Base-by-base conservation (phyloP, 1,139 yeast species). In the Arxiozyma slooffiae region DNA sequence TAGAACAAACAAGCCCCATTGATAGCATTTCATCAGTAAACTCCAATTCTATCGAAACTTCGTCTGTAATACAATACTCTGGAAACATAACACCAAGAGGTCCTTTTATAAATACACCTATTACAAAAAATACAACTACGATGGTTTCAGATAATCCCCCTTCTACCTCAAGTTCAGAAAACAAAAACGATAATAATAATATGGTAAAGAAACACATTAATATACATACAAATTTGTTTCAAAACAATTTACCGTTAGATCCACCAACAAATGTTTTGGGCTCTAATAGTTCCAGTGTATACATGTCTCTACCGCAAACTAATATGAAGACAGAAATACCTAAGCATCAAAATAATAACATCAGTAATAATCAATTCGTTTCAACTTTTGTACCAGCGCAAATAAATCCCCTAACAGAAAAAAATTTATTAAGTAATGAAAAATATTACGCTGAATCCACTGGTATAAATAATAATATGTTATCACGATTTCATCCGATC, bases 1-100 rank as follows among this genome's bases (percentile, higher is more conserved):
- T 8, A 14, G 47, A 23, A 1, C 11, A 9, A 20, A 39, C 37
- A n/a, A 23, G 41, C n/a, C 23, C 34, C n/a, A 41, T 37, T 38
- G 34, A 22, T 37, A 20, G 17, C 20, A 38, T 17, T 4, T 26
- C 26, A 21, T 18, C 45, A 6, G 34, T 38, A 23, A 38, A n/a
- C 61, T 26, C 52, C 58, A 26, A 62, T 57, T 46, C 67, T 14
- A 41, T 41, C 23, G 41, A 26, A 7, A 18, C 23, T 3, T 20
- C 47, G 8, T 37, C 47, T 17, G 34, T 45, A n/a, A 16, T 21
- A 38, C 40, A 26, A 38, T 24, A 34, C 7, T 24, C 47, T 6
- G 46, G 24, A 11, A 6, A 30, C 17, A 3, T 26, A 30, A 14
- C 30, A 14, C 48, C 40, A 37, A 40, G 37, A 40, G 41, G 41